Evolutionary conservation across 2,329 filamentous ascomycete species (phyloP).

Genomic region (Fonsecaea erecta): DNA sequence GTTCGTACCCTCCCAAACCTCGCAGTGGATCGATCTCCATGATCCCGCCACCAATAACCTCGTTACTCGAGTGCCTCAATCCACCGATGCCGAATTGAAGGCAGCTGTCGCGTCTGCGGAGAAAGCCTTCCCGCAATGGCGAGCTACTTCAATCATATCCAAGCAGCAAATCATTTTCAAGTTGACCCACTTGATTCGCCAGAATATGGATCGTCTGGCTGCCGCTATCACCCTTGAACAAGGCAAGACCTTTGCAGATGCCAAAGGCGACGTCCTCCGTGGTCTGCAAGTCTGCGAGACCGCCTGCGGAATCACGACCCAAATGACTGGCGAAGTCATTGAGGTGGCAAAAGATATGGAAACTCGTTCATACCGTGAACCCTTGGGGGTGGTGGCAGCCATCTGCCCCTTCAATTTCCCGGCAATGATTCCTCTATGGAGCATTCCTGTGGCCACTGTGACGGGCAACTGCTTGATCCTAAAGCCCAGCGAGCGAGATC

Average conservation of each 20-base stretch:
- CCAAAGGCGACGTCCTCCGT: conserved; percentile 68
- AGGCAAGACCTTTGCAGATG: conserved; percentile 71
- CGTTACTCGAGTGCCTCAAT: conserved; percentile 68
- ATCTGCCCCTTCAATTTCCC: conserved; percentile 74
- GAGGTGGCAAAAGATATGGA: conserved; percentile 75
- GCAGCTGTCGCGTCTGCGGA: conserved; percentile 66
- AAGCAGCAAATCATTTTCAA: conserved; percentile 71
- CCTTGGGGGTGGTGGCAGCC: conserved; percentile 66
- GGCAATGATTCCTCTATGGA: conserved; percentile 73
- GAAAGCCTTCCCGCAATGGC: conserved; percentile 67
- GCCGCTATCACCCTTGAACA: conserved; percentile 70
- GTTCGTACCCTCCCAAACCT: conserved; percentile 62
- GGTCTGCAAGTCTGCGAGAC: conserved; percentile 70
- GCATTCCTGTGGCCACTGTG: conserved; percentile 67
- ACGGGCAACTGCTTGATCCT: conserved; percentile 68
- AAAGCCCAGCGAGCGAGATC: conserved; percentile 70
- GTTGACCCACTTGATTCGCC: conserved; percentile 65
- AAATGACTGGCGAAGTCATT: conserved; percentile 68
- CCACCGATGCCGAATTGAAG: conserved; percentile 66
- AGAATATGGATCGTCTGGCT: conserved; percentile 68
- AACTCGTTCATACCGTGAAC: conserved; percentile 68
- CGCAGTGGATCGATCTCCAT: conserved; percentile 67
- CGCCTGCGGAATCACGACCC: conserved; percentile 69
- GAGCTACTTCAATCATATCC: conserved; percentile 62
- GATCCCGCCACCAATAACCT: conserved; percentile 70